Evolutionary conservation across 495 filamentous ascomycete species (phyloP), one percentile per base, ranked within the genome.

Genomic region (Penicillium fimorum): DNA sequence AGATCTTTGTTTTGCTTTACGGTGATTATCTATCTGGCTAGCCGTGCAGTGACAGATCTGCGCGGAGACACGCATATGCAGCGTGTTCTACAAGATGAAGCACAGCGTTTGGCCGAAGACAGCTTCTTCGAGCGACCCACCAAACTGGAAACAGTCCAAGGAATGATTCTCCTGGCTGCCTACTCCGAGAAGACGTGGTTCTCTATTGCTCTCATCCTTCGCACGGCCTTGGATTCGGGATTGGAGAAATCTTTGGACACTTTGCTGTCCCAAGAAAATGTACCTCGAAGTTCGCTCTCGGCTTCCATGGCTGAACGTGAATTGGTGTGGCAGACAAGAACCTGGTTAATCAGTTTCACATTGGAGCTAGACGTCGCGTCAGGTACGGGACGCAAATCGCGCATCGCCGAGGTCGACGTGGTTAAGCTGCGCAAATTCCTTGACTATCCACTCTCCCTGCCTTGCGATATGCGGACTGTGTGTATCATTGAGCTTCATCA

Each of bases 171-270:
- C 5, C 63, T 76, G 0, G 74, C 74, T 9, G 74, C 74, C 8
- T 76, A 76, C 24, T 76, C 74, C 0, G 74, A 76, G 55, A 76
- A 76, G 40, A 75, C 74, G 0, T 76, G 74, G 74, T 76, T 76
- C 50, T 76, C 74, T 4, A 76, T 69, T 2, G 74, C 74, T 8
- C 69, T 76, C 6, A 76, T 76, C 47, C 56, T 76, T 22, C 69
- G 74, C 18, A 76, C 74, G 1, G 74, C 74, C 0, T 55, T 76
- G 33, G 74, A 76, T 44, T 74, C 72, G 25, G 74, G 74, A 0
- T 61, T 76, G 6, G 74, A 76, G 53, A 75, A 75, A 45, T 76
- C 74, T 0, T 52, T 76, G 5, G 74, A 76, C 29, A 70, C 66
- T 6, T 55, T 76, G 42, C 25, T 76, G 11, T 65, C 68, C 3